Evolutionary conservation across 2,329 filamentous ascomycete species (phyloP), one percentile per base, ranked within the genome.

Genomic region (Coniella lustricola): DNA sequence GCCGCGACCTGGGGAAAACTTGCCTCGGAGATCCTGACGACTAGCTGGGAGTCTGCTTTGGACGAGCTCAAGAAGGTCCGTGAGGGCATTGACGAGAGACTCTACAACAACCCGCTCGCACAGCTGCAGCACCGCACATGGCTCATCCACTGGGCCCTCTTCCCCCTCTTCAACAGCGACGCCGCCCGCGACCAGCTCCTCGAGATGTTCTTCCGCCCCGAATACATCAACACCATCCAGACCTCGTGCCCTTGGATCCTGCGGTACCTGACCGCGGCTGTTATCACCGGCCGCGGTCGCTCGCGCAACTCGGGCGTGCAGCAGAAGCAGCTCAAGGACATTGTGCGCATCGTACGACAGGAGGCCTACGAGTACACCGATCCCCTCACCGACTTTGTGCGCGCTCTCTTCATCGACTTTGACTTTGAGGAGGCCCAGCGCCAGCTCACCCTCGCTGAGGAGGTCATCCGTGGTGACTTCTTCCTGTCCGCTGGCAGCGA

Each of bases 211-310:
- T 97, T 98, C 81, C 94, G 87, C 56, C 87, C 90, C 56, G 81
- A 89, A 60, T 98, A 89, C 78, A 98, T 98, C 82, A 98, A 97
- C 81, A 97, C 91, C 61, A 96, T 98, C 68, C 93, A 98, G 79
- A 96, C 93, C 51, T 86, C 84, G 61, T 96, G 90, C 76, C 91
- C 93, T 7, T 98, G 93, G 93, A 83, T 95, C 56, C 78, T 98
- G 61, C 85, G 93, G 59, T 98, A 98, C 71, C 79, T 98, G 51
- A 84, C 90, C 52, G 90, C 90, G 43, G 87, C 91, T 57, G 91
- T 98, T 62, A 95, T 98, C 68, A 95, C 90, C 54, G 93, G 91
- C 73, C 87, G 89, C 53, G 83, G 76, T 65, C 85, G 89, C 56
- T 69, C 81, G 38, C 84, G 90, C 65, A 95, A 93, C 74, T 87